These are phyloP conservation scores for Cryptococcus sp. DNA, from an alignment of 1,284 basidiomycete genomes.

Conservation along the genomic window DNA sequence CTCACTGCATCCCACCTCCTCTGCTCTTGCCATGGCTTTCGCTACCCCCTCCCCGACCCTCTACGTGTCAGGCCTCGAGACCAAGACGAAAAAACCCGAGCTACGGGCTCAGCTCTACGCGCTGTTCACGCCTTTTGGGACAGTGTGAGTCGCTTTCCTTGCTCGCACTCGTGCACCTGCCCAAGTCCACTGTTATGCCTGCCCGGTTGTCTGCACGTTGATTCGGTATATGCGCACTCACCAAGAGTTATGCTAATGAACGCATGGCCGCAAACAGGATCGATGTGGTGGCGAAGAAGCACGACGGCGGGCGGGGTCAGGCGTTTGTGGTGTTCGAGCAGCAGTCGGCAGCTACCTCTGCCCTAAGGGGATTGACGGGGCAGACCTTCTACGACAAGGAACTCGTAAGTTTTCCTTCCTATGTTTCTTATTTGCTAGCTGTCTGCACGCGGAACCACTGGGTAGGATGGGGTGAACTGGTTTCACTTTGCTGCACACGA, in stretches of 20 bases:
- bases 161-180: not conserved
- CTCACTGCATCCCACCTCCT: no score
- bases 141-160: conserved; percentile 54
- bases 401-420: conserved; percentile 41
- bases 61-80: conserved; percentile 92
- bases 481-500: no score
- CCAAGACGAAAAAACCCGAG: conserved; percentile 90
- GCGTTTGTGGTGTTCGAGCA: conserved; percentile 95
- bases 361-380: conserved; percentile 83
- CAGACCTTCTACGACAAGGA: conserved; percentile 71
- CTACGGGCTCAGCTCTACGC: conserved; percentile 76
- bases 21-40: conserved; percentile 41
- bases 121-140: conserved; percentile 90
- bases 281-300: conserved; percentile 89
- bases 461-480: no score
- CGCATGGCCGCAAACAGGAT: conserved; percentile 49
- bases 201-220: not conserved
- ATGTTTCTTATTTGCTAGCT: no score
- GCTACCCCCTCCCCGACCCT: conserved; percentile 76
- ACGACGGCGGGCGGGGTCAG: conserved; percentile 81
- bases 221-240: not conserved
- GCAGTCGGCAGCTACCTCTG: conserved; percentile 80
- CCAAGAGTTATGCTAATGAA: not conserved
- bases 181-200: not conserved
- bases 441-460: no score